Evolutionary conservation across 2,329 filamentous ascomycete genomes (phyloP).

Genomic region (Venturia oleaginea): DNA sequence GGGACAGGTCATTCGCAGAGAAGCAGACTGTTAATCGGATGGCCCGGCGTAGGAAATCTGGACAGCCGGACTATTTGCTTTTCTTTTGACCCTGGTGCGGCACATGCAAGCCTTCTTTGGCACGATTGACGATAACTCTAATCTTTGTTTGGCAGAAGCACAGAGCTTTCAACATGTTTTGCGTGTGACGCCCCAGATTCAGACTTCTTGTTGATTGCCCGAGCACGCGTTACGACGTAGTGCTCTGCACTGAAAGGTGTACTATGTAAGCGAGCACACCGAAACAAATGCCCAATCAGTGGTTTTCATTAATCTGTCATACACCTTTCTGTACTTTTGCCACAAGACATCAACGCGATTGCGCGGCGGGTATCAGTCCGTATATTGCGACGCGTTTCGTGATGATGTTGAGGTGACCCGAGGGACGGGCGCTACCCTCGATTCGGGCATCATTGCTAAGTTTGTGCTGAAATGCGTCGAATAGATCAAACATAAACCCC

Average conservation of each 20-base stretch:
- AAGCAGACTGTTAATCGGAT: not conserved
- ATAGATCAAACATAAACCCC: slow-evolving; percentile 7
- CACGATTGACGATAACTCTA: not conserved
- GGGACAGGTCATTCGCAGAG: not conserved
- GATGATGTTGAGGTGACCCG: not conserved
- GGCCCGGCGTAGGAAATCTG: not conserved
- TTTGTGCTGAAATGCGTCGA: not conserved
- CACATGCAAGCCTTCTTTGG: not conserved
- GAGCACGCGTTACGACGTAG: not conserved
- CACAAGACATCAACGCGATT: not conserved
- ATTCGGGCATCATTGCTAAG: not conserved
- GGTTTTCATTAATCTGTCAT: not conserved
- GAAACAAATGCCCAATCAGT: not conserved
- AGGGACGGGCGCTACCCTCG: slow-evolving; percentile 1
- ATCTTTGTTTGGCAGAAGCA: not conserved
- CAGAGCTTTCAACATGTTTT: not conserved
- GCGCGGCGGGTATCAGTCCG: not conserved
- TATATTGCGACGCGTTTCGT: slow-evolving; percentile 10
- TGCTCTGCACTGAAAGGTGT: not conserved
- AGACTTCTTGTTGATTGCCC: not conserved
- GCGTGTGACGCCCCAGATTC: not conserved
- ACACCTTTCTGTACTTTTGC: not conserved
- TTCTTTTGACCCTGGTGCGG: too few relatives aligned
- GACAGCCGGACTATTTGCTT: not conserved
- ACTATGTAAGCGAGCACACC: not conserved